Evolutionary conservation across 805 yeast genomes (phyloP).

Genomic region (Komagataella pastoris): DNA sequence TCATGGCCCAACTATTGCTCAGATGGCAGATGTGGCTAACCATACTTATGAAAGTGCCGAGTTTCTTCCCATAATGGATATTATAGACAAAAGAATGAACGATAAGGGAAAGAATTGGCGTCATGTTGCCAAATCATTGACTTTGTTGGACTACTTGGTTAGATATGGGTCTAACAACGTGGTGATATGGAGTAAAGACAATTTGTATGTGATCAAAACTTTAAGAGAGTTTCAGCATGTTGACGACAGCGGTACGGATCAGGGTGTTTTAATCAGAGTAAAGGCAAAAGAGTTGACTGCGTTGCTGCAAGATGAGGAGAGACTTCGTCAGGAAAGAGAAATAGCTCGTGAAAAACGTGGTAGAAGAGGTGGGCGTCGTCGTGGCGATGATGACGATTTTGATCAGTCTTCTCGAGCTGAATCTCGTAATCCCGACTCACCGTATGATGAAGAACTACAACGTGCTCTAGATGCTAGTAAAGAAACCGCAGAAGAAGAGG

Average conservation of each 20-base stretch:
- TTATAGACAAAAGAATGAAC: constrained; percentile 81
- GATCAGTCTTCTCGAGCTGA: not conserved
- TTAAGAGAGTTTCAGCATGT: constrained; percentile 77
- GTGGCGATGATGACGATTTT: not conserved
- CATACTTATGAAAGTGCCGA: constrained; percentile 61
- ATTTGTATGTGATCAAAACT: constrained; percentile 78
- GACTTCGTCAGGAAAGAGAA: constrained; percentile 59
- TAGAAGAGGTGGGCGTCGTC: constrained; percentile 20
- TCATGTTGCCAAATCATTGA: constrained; percentile 84
- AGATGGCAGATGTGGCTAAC: constrained; percentile 74
- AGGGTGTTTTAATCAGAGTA: constrained; percentile 78
- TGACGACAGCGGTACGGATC: constrained; percentile 71
- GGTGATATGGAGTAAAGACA: constrained; percentile 85
- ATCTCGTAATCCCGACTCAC: constrained; percentile 5
- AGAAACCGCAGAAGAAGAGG: constrained; percentile 77
- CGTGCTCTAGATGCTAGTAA: constrained; percentile 72
- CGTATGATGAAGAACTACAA: constrained; percentile 63
- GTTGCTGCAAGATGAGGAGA: constrained; percentile 70
- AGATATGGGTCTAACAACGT: constrained; percentile 80
- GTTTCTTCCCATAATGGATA: constrained; percentile 84
- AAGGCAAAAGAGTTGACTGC: constrained; percentile 82
- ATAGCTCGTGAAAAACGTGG: constrained; percentile 16
- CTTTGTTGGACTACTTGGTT: constrained; percentile 79
- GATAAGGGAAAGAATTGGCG: constrained; percentile 98
- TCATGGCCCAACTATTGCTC: constrained; percentile 66